Base-by-base conservation (phyloP, 2,329 filamentous ascomycete genomes). In the Fusarium siculi region DNA sequence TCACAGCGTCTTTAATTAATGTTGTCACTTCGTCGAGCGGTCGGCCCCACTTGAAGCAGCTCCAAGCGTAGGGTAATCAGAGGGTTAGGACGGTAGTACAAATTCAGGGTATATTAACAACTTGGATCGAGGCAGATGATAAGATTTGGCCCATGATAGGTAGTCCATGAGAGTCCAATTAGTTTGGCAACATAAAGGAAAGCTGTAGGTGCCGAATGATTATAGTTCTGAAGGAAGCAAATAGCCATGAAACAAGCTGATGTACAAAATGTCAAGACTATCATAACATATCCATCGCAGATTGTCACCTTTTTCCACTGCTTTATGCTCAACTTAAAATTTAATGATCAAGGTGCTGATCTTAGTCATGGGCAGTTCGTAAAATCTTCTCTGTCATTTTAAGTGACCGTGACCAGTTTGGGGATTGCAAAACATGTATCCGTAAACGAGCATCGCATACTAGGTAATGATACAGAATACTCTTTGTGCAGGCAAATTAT, bases 101-200 rank as follows among this genome's bases (percentile, higher is more conserved):
- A 9, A 23, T 7, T 19, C 11, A 23, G 21, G 30, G 5, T 10
- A 34, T 23, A 14, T 19, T 14, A n/a, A 5, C 12, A 36, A 7
- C 30, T 52, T 52, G 9, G 9, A n/a, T 9, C 12, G 2, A n/a
- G 32, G 32, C 30, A 52, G 9, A 36, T 25, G 1, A 1, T 36
- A 4, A 5, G 4, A 25, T 4, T 15, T 25, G 2, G 4, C n/a
- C 6, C 2, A 6, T 19, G 4, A 6, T 34, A n/a, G 18, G 11
- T 10, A 2, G 2, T 8, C 7, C 16, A 19, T 19, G 6, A 11
- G 9, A 34, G 10, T 10, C 5, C 4, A 5, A 6, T 10, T 4
- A 19, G 9, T 8, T 7, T 4, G n/a, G 11, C 2, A 25, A 12
- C n/a, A 19, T 34, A 5, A 9, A 34, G 10, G 4, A 4, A 9